Evolutionary conservation across 2,329 filamentous ascomycete species (phyloP).

Genomic region (Colletotrichum gloeosporioides): DNA sequence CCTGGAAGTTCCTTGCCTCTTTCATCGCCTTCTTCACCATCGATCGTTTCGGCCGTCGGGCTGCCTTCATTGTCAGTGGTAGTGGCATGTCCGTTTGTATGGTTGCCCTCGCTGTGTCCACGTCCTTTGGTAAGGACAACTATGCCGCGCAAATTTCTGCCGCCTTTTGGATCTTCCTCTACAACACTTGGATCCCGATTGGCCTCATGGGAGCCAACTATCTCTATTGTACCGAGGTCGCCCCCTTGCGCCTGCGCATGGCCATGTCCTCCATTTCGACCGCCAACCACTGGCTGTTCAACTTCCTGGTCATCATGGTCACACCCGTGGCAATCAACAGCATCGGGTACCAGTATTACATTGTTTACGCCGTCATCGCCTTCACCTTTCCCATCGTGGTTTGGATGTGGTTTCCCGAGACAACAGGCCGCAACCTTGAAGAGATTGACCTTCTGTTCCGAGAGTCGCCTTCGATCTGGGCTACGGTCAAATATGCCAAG

Average conservation of each 20-base stretch:
- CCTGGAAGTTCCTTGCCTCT: conserved; percentile 60
- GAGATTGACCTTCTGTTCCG: conserved; percentile 50
- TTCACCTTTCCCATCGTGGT: conserved; percentile 48
- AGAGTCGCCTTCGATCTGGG: conserved; percentile 39
- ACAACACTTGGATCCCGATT: conserved; percentile 65
- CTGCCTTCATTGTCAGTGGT: conserved; percentile 57
- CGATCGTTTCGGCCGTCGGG: conserved; percentile 54
- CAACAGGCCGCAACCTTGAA: conserved; percentile 53
- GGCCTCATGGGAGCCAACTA: conserved; percentile 66
- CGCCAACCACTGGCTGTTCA: conserved; percentile 57
- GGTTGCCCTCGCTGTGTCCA: conserved; percentile 56
- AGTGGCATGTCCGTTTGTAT: conserved; percentile 60
- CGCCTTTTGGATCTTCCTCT: conserved; percentile 62
- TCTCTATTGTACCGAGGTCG: conserved; percentile 64
- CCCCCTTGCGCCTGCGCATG: conserved; percentile 54
- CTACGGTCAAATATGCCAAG: conserved; percentile 40
- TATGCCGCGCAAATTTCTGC: conserved; percentile 53
- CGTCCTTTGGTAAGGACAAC: conserved; percentile 51
- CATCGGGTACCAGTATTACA: conserved; percentile 58
- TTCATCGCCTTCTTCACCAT: conserved; percentile 55
- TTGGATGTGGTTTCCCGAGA: conserved; percentile 51
- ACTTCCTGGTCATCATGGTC: conserved; percentile 49
- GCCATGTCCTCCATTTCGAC: conserved; percentile 62
- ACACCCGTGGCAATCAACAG: conserved; percentile 51
- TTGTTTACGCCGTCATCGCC: conserved; percentile 52